These are phyloP conservation scores for Pythium sukuiense DNA, from an alignment of 352 stramenopile genomes.

Conservation along the genomic window DNA sequence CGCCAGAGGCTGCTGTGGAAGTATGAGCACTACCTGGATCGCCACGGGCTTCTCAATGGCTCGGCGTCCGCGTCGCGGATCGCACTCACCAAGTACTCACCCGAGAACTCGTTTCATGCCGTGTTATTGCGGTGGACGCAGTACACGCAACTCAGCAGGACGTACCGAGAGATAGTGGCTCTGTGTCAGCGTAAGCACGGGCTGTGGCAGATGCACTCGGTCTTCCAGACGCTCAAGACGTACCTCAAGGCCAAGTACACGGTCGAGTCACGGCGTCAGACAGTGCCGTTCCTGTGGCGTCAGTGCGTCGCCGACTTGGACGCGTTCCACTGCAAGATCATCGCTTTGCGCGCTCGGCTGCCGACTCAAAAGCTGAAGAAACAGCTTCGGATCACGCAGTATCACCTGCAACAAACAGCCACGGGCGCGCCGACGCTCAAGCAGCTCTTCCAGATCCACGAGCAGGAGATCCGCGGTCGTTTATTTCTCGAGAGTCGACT, in stretches of 20 bases:
- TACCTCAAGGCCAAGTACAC: conserved; percentile 37
- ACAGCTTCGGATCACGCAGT: conserved; percentile 22
- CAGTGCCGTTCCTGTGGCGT: conserved; percentile 23
- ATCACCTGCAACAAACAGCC: conserved; percentile 36
- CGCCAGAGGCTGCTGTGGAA: conserved; percentile 25
- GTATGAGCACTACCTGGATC: conserved; percentile 22
- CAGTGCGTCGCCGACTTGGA: conserved; percentile 29
- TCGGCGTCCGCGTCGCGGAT: conserved; percentile 19
- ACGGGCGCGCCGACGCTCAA: conserved; percentile 69
- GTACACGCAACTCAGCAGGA: conserved; percentile 29
- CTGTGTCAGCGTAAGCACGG: conserved; percentile 20
- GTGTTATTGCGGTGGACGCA: conserved; percentile 42
- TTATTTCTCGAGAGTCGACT: conserved; percentile 71
- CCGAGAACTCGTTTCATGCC: conserved; percentile 35
- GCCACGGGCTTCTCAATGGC: conserved; percentile 22
- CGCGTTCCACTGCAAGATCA: conserved; percentile 31
- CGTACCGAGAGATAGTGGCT: conserved; percentile 15
- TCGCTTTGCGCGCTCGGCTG: conserved; percentile 19
- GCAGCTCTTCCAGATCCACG: conserved; percentile 65
- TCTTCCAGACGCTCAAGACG: conserved; percentile 35
- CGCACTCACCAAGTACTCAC: conserved; percentile 30
- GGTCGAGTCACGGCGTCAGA: conserved; percentile 4
- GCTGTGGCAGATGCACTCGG: conserved; percentile 24
- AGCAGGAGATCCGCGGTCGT: conserved; percentile 50
- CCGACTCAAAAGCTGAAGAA: conserved; percentile 10